These are phyloP conservation scores for Lactarius vividus DNA, from an alignment of 768 basidiomycete genomes.

Conservation along the genomic window DNA sequence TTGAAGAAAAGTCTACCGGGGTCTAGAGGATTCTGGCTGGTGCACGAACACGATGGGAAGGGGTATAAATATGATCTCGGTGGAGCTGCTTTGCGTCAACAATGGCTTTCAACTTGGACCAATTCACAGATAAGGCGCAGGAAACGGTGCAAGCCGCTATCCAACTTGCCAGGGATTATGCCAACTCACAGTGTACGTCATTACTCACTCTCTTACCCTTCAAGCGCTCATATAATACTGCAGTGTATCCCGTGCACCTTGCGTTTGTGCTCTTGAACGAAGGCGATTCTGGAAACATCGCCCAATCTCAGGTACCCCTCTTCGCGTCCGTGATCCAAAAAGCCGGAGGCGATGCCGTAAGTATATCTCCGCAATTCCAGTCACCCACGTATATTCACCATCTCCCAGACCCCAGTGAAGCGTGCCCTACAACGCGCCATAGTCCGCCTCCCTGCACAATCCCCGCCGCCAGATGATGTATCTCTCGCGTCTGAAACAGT, in stretches of 20 bases:
- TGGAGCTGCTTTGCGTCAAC: constrained; percentile 37
- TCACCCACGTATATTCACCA: not conserved
- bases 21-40: constrained; percentile 14
- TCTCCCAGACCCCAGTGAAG: constrained; percentile 51
- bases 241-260: constrained; percentile 82
- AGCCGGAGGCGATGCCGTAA: constrained; percentile 82
- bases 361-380: constrained; percentile 30
- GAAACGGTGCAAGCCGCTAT: constrained; percentile 67
- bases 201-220: not conserved
- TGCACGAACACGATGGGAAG: too few relatives aligned
- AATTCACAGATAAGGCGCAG: constrained; percentile 80
- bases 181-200: constrained; percentile 70
- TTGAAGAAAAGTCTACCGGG: not conserved
- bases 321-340: constrained; percentile 76
- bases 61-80: not conserved
- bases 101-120: constrained; percentile 52
- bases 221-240: not conserved
- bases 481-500: constrained; percentile 54
- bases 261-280: constrained; percentile 81
- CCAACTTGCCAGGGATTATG: constrained; percentile 81
- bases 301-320: constrained; percentile 48
- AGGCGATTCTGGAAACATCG: constrained; percentile 38
- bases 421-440: constrained; percentile 73
- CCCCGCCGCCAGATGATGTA: constrained; percentile 81
- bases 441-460: constrained; percentile 79